Base-by-base conservation (phyloP, 1,284 basidiomycete species). In the Rhodotorula glutinis region DNA sequence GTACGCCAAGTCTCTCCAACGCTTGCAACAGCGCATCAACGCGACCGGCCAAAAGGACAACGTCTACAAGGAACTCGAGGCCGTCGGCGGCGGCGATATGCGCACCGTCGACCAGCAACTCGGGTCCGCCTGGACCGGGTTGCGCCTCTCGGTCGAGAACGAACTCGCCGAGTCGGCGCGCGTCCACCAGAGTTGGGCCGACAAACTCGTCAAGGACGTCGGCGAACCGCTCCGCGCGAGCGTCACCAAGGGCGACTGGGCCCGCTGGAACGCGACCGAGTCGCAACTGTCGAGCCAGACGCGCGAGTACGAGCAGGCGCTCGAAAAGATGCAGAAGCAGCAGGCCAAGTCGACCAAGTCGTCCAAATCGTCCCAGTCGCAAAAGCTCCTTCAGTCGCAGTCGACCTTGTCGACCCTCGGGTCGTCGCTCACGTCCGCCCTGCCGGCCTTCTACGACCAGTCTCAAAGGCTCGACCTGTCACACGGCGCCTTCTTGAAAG, bases 1-100 rank as follows among this genome's bases (percentile, higher is more conserved):
- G 41, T 84, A 84, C 70, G 78, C 81, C n/a, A 79, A 80, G 40
- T 75, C 78, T 29, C 78, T 85, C 27, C 73, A 78, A n/a, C 83
- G 83, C 74, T 74, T 83, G 41, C 73, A 78, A 2, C 75, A 77
- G 62, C 75, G 79, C 25, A 76, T 80, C 57, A 77, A 79, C 75
- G 67, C 68, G 9, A 74, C 74, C 21, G 67, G 29, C 29, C 27
- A 13, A 7, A 65, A 60, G 51, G 60, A 60, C 27, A n/a, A 54
- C 25, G 56, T 72, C 56, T 62, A 62, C 16, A 21, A 51, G 29
- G 57, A 65, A 11, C 38, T 60, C 27, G 66, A 60, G 19, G 40
- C 23, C 8, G 47, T 68, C 61, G 47, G 47, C 19, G 52, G 63
- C 40, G 59, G 29, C 16, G 21, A 9, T 19, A 25, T 27, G 25